phyloP scores from a whole-genome alignment of 805 yeast genomes.

The Jamesozyma spencerorum region DNA sequence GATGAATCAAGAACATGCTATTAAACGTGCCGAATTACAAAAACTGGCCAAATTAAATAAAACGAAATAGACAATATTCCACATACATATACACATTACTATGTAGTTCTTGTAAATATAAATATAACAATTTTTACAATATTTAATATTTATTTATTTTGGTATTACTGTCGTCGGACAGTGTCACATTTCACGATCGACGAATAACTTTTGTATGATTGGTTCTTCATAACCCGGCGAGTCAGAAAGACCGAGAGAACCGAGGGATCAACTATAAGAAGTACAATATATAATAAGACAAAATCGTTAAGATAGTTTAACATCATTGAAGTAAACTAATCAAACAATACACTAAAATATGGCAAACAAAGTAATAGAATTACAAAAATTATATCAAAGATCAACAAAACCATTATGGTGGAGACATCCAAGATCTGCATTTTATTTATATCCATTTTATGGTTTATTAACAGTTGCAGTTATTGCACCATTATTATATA shows the following conservation, averaged over 20 bases:
- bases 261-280: too few species aligned
- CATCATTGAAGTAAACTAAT: too few species aligned
- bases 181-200: background rate
- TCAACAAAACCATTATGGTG: constrained; percentile 51
- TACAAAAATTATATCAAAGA: constrained; percentile 51
- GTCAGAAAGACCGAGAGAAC: background rate
- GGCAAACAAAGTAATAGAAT: constrained; percentile 42
- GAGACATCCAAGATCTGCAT: constrained; percentile 61
- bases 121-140: too few species aligned
- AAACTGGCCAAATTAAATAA: background rate
- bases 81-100: too few species aligned
- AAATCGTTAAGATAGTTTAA: too few species aligned
- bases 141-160: too few species aligned
- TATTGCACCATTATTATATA: constrained; percentile 55
- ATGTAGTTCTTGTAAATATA: too few species aligned
- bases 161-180: too few species aligned
- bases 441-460: constrained; percentile 68
- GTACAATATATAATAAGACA: too few species aligned
- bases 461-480: constrained; percentile 63
- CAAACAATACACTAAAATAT: constrained; percentile 16
- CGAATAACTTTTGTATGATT: background rate
- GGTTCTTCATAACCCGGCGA: background rate
- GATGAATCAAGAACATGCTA: background rate
- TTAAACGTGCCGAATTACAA: background rate
- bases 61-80: too few species aligned